These are phyloP conservation scores for Penicillium pancosmium DNA, from an alignment of 495 filamentous ascomycete genomes.

Conservation along the genomic window DNA sequence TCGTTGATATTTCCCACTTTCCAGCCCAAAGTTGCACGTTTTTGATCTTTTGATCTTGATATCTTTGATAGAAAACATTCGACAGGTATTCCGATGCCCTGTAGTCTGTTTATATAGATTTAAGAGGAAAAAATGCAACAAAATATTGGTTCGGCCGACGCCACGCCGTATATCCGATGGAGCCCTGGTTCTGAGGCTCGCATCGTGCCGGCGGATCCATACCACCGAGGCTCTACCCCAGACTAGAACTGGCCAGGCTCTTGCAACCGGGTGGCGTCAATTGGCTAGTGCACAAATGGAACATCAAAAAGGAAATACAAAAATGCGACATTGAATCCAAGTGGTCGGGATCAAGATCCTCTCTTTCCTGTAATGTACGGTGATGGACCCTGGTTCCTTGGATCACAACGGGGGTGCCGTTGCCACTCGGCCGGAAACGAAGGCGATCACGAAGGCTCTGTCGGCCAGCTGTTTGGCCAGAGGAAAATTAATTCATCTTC, in stretches of 20 bases:
- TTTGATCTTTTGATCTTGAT: background rate
- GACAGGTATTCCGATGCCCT: background rate
- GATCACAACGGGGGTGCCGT: background rate
- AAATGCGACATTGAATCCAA: conserved; percentile 4
- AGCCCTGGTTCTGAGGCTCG: background rate
- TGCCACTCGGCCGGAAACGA: conserved; percentile 16
- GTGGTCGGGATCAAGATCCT: background rate
- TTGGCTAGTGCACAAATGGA: conserved; percentile 3
- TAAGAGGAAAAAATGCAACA: background rate
- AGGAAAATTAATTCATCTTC: background rate
- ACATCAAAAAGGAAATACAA: background rate
- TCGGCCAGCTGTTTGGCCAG: background rate
- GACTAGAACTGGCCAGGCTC: conserved; percentile 13
- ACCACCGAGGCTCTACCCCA: conserved; percentile 9
- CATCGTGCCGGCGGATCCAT: background rate
- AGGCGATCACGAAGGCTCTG: background rate
- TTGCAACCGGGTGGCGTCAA: conserved; percentile 3
- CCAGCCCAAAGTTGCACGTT: background rate
- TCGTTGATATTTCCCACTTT: background rate
- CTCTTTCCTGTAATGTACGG: background rate
- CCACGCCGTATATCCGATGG: background rate
- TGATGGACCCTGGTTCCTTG: conserved; percentile 13
- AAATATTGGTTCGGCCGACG: conserved; percentile 14
- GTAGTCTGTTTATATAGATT: background rate
- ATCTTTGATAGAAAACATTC: background rate